These are phyloP conservation scores for Pseudogymnoascus sp. DNA, from an alignment of 2,329 filamentous ascomycete genomes.

Conservation along the genomic window DNA sequence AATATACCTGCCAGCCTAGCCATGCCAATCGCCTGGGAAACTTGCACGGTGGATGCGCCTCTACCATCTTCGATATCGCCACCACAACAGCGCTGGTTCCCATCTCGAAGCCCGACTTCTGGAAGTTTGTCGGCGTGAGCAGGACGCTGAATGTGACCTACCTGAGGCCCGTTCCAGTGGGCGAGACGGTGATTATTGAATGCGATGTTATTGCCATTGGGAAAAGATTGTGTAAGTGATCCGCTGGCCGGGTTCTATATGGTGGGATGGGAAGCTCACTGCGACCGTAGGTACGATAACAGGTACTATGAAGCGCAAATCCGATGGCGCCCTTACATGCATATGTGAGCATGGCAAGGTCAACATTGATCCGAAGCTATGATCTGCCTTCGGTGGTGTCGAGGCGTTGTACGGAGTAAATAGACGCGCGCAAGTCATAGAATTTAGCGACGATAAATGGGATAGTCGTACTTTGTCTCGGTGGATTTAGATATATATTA, in stretches of 20 bases:
- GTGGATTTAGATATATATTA: neutral
- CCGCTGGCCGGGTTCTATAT: neutral
- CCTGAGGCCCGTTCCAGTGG: conserved; percentile 52
- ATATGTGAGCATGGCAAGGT: conserved; percentile 58
- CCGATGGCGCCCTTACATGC: conserved; percentile 45
- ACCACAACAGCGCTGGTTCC: conserved; percentile 52
- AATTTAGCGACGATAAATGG: neutral
- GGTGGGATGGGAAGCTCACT: neutral
- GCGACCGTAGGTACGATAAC: conserved; percentile 32
- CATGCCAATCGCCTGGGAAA: conserved; percentile 48
- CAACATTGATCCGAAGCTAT: conserved; percentile 41
- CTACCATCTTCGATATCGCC: conserved; percentile 59
- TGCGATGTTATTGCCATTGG: conserved; percentile 54
- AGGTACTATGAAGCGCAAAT: conserved; percentile 45
- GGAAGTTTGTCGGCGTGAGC: conserved; percentile 54
- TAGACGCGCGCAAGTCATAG: neutral
- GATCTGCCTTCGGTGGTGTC: neutral
- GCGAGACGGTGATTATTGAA: conserved; percentile 46
- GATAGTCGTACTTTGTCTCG: neutral
- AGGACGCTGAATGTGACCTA: conserved; percentile 61
- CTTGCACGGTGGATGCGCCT: conserved; percentile 54
- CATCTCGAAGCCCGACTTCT: conserved; percentile 50
- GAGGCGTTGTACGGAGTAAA: neutral
- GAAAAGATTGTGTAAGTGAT: conserved; percentile 38
- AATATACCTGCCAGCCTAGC: conserved; percentile 39